Base-by-base conservation (phyloP, 2,329 filamentous ascomycete genomes). In the Curvularia verruculosa region DNA sequence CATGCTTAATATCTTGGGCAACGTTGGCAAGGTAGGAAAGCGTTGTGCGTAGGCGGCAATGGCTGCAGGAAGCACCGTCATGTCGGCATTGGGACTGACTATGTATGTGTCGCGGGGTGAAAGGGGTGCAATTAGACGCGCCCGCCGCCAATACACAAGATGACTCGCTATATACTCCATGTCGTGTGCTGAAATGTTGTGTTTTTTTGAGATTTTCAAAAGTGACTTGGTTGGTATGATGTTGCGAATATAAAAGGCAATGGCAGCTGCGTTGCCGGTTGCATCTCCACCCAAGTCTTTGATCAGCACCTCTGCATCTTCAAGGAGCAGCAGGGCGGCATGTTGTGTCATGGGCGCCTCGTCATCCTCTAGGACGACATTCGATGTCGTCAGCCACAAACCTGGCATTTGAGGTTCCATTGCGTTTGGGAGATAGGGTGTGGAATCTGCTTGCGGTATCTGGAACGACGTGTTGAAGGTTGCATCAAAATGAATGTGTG, bases 81-180 rank as follows among this genome's bases (percentile, higher is more conserved):
- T 84, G 68, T 96, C 89, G 59, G 92, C 92, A 73, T 96, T 96
- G 0, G 94, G 93, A 1, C 91, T 96, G 26, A 97, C 86, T 31
- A 98, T 89, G 75, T 98, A 99, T 10, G 89, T 89, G 73, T 98
- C 93, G 46, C 93, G 85, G 41, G 90, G 89, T 70, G 97, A 92
- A 5, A 99, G 84, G 0, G 95, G 95, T 4, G 92, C 90, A 39
- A 98, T 94, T 15, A 94, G 89, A 58, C 96, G 90, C 45, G 94
- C 95, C 55, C 93, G 89, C 23, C 95, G 88, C 93, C 94, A 98
- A 78, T 96, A 96, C 59, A 98, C 92, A 61, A 99, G 89, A 78
- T 98, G 95, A 56, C 91, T 90, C 9, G 93, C 92, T 60, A 96
- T 90, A 66, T 91, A 89, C 61, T 94, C 89, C 61, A 98, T 89